Evolutionary conservation across 129 eudicot genomes (phyloP).

Genomic region (Arctium minus): DNA sequence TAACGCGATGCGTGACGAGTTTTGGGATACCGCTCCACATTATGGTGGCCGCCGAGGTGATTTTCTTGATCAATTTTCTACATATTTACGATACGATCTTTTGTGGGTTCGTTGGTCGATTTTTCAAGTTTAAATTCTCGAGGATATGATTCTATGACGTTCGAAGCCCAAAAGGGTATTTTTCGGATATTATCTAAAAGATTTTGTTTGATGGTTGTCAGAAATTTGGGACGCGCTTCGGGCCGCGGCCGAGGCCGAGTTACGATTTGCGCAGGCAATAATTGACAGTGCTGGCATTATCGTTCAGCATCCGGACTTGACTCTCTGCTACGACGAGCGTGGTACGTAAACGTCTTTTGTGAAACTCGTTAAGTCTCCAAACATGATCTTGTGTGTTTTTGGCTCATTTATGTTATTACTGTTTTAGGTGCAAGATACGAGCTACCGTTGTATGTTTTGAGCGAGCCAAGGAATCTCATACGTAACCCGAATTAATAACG

Average conservation of each 20-base stretch:
- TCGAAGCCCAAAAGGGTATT: not conserved
- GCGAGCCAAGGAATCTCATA: not conserved
- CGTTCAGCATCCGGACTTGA: not conserved
- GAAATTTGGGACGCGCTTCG: not conserved
- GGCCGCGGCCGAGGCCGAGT: not conserved
- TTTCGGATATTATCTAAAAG: not conserved
- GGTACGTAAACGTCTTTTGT: not conserved
- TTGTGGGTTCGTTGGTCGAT: not conserved
- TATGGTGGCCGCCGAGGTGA: conserved; percentile 70
- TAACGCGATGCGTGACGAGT: conserved; percentile 62
- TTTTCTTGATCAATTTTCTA: not conserved
- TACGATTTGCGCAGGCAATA: not conserved
- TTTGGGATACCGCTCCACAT: conserved; percentile 71
- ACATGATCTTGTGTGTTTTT: not conserved
- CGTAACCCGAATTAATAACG: no score
- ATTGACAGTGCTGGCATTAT: not conserved
- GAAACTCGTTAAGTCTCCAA: not conserved
- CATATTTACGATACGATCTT: not conserved
- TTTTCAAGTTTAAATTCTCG: not conserved
- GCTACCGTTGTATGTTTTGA: not conserved
- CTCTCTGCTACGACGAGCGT: not conserved
- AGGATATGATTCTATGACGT: no score
- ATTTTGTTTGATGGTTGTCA: not conserved
- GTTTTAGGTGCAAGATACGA: not conserved
- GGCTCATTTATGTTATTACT: not conserved